Percentiles rank a stretch among this genome's conserved stretches.
Evolutionary conservation across 257 asterid species (phyloP).

Genomic region (Solanum sitiens): DNA sequence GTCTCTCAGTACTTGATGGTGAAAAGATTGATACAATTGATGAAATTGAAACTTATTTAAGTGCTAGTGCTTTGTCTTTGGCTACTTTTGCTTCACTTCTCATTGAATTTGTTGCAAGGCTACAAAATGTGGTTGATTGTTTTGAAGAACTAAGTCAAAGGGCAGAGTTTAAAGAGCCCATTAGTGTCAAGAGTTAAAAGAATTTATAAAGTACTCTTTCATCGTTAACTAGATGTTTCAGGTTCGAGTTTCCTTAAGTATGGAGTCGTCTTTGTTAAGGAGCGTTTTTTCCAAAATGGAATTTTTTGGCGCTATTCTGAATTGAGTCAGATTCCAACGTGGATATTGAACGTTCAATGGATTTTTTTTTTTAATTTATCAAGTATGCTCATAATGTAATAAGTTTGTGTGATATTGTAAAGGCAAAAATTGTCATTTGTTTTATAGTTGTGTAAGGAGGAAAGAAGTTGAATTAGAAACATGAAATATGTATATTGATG

Average conservation of each 20-base stretch:
- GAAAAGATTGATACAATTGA: slow-evolving; percentile 1
- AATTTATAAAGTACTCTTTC: neutral
- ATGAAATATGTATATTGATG: neutral
- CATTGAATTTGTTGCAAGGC: slow-evolving; percentile 39
- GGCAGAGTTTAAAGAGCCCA: slow-evolving; percentile 18
- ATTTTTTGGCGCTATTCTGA: neutral
- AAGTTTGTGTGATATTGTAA: neutral
- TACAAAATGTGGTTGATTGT: slow-evolving; percentile 29
- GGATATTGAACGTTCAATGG: too few species aligned
- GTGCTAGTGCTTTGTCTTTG: slow-evolving; percentile 37
- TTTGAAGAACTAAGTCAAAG: slow-evolving; percentile 30
- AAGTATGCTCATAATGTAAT: neutral
- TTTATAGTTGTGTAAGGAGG: neutral
- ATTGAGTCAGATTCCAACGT: neutral
- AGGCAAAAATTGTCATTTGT: neutral
- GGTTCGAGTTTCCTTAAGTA: rapidly evolving
- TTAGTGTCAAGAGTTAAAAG: neutral
- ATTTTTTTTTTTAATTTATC: too few species aligned
- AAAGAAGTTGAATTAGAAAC: neutral
- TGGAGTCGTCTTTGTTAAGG: neutral
- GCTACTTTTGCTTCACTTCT: slow-evolving; percentile 40
- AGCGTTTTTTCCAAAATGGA: neutral
- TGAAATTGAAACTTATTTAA: slow-evolving; percentile 20
- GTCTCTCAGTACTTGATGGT: slow-evolving; percentile 15
- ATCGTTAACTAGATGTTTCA: rapidly evolving